Conservation (phyloP, 352 stramenopile genomes). For the Phytophthora pisi region DNA sequence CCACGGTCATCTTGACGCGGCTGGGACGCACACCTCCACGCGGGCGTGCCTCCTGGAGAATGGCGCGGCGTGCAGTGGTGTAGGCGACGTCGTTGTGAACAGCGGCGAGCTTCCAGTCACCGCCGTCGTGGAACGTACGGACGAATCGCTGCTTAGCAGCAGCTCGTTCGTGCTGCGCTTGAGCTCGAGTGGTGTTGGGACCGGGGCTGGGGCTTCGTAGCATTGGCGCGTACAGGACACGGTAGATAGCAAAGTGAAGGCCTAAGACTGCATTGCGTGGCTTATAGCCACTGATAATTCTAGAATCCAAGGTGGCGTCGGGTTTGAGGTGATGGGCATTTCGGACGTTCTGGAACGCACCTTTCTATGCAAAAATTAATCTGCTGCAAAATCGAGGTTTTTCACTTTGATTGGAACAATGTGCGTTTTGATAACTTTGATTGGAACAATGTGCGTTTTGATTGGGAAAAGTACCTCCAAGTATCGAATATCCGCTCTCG, state of each 20-base stretch:
- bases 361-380: slow-evolving; percentile 1
- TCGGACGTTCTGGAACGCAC: neutral
- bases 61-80: neutral
- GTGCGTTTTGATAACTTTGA: neutral
- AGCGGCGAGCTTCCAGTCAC: neutral
- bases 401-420: neutral
- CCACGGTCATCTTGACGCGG: slow-evolving; percentile 5
- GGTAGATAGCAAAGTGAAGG: no score
- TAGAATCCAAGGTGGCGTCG: neutral
- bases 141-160: neutral
- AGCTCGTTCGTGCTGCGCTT: neutral
- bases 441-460: neutral
- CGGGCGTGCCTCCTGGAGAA: neutral
- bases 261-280: no score
- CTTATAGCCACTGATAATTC: neutral
- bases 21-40: neutral
- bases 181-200: no score
- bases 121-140: neutral
- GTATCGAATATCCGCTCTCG: neutral
- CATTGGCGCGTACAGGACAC: no score
- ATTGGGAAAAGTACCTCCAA: no score
- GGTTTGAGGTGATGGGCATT: neutral
- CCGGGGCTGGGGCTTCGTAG: no score
- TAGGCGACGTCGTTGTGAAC: slow-evolving; percentile 3
- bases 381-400: neutral